Evolutionary conservation across 2,329 filamentous ascomycete genomes (phyloP), one percentile per base, ranked within the genome.

Genomic region (Fusarium tricinctum): DNA sequence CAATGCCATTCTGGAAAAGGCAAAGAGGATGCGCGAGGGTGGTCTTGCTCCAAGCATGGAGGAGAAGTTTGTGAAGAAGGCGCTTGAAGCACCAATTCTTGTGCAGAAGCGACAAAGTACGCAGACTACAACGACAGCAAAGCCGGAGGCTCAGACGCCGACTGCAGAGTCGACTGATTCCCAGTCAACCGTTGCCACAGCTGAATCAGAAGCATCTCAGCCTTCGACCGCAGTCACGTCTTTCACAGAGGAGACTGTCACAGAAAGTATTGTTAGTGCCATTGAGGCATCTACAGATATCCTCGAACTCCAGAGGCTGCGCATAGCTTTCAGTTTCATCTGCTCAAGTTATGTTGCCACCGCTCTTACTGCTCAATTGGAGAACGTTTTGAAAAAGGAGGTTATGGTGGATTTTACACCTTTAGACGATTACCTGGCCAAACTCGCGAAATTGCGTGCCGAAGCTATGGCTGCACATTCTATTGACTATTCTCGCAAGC

Each of bases 31-130:
- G 84, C 83, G 85, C n/a, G 78, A 81, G 6, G 81, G 80, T 1
- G 88, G 89, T 0, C 80, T 98, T 12, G 94, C 96, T 3, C 80
- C 83, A 8, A 97, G 91, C 71, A 86, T 99, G 84, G 95, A 97
- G 76, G 92, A 96, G 46, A 90, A 88, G 42, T 97, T 97, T 71
- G 88, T 99, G 10, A 87, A 85, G 51, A 91, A 91, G 73, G 86
- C 87, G 3, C 82, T 99, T 7, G 92, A 96, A 71, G 86, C 89
- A 6, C 95, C 96, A 0, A 82, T 97, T 43, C 81, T 92, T 71
- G 88, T 88, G 32, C 83, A 94, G 40, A 90, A 85, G 73, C 84
- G 88, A 45, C 85, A 89, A 57, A 68, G 69, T 40, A 59, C 56
- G 5, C 58, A 70, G n/a, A 54, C 58, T 15, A 52, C 58, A 2